Evolutionary conservation across 345 rosid genomes (phyloP).

Genomic region (Bruguiera sexangula): DNA sequence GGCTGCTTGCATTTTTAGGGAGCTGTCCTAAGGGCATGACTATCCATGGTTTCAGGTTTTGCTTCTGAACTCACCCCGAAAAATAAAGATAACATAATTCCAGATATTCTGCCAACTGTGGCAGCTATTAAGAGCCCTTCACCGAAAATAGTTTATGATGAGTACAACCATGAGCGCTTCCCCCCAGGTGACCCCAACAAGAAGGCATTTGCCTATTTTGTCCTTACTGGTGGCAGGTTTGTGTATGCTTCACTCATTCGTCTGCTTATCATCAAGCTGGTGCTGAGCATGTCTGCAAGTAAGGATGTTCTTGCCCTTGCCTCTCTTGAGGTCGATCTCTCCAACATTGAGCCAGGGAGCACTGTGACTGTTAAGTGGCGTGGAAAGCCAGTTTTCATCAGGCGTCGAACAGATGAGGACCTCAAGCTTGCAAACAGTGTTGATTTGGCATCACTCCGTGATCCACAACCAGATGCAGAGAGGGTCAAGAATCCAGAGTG

Average conservation of each 20-base stretch:
- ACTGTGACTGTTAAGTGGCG: constrained; percentile 98
- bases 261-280: constrained; percentile 72
- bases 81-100: constrained; percentile 39
- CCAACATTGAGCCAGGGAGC: constrained; percentile 77
- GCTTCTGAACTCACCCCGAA: constrained; percentile 40
- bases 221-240: constrained; percentile 84
- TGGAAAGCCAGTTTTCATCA: constrained; percentile 94
- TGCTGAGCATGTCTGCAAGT: constrained; percentile 93
- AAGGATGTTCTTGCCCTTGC: constrained; percentile 95
- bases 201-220: constrained; percentile 93
- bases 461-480: constrained; percentile 69
- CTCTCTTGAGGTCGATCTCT: constrained; percentile 89
- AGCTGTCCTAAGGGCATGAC: background rate
- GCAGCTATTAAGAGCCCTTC: constrained; percentile 76
- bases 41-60: constrained; percentile 38
- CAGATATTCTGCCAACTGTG: constrained; percentile 55
- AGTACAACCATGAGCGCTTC: constrained; percentile 77
- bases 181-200: constrained; percentile 95
- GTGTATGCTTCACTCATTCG: constrained; percentile 80
- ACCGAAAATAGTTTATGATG: constrained; percentile 73
- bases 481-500: constrained; percentile 93
- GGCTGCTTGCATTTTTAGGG: background rate
- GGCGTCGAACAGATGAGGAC: constrained; percentile 87
- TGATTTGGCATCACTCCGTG: constrained; percentile 72
- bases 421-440: constrained; percentile 81